Conservation (phyloP, 169 alveolate genomes). For the Eimeria acervulina region DNA sequence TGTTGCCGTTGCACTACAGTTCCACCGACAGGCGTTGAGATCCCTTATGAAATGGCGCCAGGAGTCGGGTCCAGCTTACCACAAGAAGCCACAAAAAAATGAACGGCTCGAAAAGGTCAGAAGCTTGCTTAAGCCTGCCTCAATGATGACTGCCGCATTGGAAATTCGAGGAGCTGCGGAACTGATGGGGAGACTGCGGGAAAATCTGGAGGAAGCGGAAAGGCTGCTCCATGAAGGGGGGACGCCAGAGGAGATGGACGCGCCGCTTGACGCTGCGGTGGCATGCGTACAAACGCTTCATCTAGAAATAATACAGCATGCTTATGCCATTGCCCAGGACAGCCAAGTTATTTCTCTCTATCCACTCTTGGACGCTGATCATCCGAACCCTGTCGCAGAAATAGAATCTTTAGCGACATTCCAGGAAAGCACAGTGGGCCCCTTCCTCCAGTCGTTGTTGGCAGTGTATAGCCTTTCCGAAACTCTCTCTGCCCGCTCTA, state of each 20-base stretch:
- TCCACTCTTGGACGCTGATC: neutral
- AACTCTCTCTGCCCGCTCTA: neutral
- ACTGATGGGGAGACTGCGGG: neutral
- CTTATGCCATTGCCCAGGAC: neutral
- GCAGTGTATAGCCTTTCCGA: slow-evolving; percentile 8
- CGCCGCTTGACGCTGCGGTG: neutral
- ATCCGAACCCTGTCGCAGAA: neutral
- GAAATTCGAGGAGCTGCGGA: neutral
- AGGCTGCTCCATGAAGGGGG: neutral
- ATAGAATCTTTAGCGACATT: neutral
- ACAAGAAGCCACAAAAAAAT: neutral
- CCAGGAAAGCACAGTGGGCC: slow-evolving; percentile 30
- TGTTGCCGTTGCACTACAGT: slow-evolving; percentile 16
- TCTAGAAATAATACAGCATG: neutral
- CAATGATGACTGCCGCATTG: neutral
- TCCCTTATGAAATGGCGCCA: neutral
- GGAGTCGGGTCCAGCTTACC: neutral
- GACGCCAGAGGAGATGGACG: neutral
- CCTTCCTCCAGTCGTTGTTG: neutral
- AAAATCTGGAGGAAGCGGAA: neutral
- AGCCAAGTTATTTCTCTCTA: slow-evolving; percentile 15
- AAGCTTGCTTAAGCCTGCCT: neutral
- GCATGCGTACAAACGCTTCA: neutral
- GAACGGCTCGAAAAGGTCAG: slow-evolving; percentile 28
- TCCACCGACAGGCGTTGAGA: neutral